A percentile compares a stretch with the other conserved stretches of the same genome.
phyloP scores from a whole-genome alignment of 441 rosid genomes.

The Raphanus hybrid region DNA sequence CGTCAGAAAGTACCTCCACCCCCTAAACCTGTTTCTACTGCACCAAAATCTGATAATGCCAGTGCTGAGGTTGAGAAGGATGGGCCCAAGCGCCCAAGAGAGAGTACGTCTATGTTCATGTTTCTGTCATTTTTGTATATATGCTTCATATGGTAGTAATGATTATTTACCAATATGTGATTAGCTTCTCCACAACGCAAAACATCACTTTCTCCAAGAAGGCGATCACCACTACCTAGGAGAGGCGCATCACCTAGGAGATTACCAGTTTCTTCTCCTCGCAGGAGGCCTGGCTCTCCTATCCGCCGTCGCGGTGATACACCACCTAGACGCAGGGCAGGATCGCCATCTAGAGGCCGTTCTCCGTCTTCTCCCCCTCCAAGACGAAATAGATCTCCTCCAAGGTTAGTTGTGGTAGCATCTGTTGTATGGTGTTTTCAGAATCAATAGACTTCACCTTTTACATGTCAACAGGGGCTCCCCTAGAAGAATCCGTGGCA shows the following conservation, averaged over 20 bases:
- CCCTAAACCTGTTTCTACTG: conserved; percentile 58
- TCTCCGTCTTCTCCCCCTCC: conserved; percentile 51
- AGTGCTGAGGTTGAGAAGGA: conserved; percentile 75
- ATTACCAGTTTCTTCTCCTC: conserved; percentile 64
- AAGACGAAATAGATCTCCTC: conserved; percentile 79
- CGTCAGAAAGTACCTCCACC: conserved; percentile 73
- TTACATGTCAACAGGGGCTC: conserved; percentile 57
- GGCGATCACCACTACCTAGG: conserved; percentile 71
- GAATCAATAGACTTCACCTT: conserved; percentile 24
- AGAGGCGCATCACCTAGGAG: conserved; percentile 87
- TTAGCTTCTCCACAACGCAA: conserved; percentile 81
- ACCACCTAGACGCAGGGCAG: conserved; percentile 87
- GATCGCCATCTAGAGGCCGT: conserved; percentile 61
- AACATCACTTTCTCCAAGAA: conserved; percentile 68
- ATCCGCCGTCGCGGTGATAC: conserved; percentile 77
- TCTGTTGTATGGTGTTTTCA: conserved; percentile 15
- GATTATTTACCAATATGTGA: conserved; percentile 22
- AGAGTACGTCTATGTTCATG: conserved; percentile 51
- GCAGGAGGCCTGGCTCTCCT: conserved; percentile 71
- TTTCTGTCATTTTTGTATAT: conserved; percentile 1
- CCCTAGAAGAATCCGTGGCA: conserved; percentile 88
- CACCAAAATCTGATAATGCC: conserved; percentile 60
- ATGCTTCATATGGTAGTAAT: conserved; percentile 16
- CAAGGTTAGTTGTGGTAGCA: conserved; percentile 56
- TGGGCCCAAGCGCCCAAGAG: conserved; percentile 71